Base-by-base conservation (phyloP, 208 protist genomes). In the Wallacemonas sp. region DNA sequence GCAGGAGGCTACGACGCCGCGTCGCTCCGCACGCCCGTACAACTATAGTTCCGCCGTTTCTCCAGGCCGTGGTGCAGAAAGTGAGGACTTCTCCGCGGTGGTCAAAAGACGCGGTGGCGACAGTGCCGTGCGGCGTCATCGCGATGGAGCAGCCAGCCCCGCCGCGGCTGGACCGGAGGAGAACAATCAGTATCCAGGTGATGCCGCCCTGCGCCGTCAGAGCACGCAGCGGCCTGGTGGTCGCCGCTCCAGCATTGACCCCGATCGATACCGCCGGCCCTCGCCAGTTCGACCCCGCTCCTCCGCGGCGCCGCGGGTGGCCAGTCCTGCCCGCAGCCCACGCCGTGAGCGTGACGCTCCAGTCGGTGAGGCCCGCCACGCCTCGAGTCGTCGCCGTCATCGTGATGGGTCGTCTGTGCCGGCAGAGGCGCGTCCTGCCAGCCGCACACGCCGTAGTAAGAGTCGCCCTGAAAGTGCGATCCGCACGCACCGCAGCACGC, bases 211-310 rank as follows among this genome's bases (percentile, higher is more conserved):
- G 31, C 61, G 61, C 8, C 61, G 61, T 9, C 61, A 55, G 61
- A 66, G 42, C 39, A 66, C 61, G 19, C 61, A 66, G 44, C 61
- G 42, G 26, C 61, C 61, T 4, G 61, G 61, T 17, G 46, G 14
- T 8, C 61, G 44, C 2, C 41, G 42, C 44, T 15, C 19, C 30
- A 58, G 51, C 30, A 58, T 58, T n/a, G 51, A 58, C 27, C 62
- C 66, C 28, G 55, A 70, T 46, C 59, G 54, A 22, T 54, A 62
- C 26, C 62, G 45, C 24, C 62, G 62, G 1, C 67, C 61, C 8
- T 66, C 61, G 26, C 46, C 60, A 12, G 45, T 59, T 12, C 66
- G 62, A 19, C 61, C 42, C 44, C 36, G 66, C 49, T 45, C 49
- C 9, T n/a, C 49, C 19, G 24, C 9, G 54, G 15, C 6, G 54